A percentile compares a stretch with the other conserved stretches of the same genome.
Conservation (phyloP, 2,329 filamentous ascomycete species). For the Cladosporium sp. region DNA sequence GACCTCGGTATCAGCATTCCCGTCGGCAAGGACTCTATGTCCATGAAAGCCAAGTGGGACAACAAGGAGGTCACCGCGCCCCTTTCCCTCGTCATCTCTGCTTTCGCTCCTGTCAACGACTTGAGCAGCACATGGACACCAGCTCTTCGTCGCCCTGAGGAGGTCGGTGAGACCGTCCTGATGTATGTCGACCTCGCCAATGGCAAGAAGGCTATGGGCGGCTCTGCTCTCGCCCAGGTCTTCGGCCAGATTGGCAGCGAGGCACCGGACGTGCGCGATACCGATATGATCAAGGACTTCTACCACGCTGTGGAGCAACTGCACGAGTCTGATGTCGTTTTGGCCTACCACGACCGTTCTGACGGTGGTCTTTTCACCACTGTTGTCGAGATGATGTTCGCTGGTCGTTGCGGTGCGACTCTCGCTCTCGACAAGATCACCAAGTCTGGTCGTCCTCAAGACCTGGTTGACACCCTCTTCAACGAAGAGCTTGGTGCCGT, state of each 20-base stretch:
- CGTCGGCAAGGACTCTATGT: slow-evolving; percentile 97
- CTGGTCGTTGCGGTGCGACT: slow-evolving; percentile 83
- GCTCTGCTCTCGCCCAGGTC: slow-evolving; percentile 85
- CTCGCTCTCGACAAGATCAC: slow-evolving; percentile 75
- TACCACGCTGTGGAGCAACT: slow-evolving; percentile 77
- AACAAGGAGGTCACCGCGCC: slow-evolving; percentile 86
- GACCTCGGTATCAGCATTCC: slow-evolving; percentile 89
- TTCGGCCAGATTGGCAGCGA: slow-evolving; percentile 82
- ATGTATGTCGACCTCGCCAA: slow-evolving; percentile 87
- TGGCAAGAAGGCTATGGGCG: slow-evolving; percentile 77
- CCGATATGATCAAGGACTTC: slow-evolving; percentile 78
- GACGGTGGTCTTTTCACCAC: slow-evolving; percentile 91
- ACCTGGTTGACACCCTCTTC: slow-evolving; percentile 77
- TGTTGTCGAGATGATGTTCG: slow-evolving; percentile 96
- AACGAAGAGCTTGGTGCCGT: slow-evolving; percentile 95
- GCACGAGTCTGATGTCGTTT: slow-evolving; percentile 66
- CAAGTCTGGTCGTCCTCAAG: slow-evolving; percentile 51
- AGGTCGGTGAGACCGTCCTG: slow-evolving; percentile 83
- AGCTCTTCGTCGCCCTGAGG: slow-evolving; percentile 73
- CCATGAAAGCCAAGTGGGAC: slow-evolving; percentile 97
- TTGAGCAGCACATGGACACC: slow-evolving; percentile 91
- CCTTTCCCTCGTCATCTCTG: slow-evolving; percentile 84
- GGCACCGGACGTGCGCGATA: slow-evolving; percentile 79
- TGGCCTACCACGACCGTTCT: slow-evolving; percentile 92
- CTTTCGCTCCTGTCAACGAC: slow-evolving; percentile 80